Conservation (phyloP, 306 rosid genomes). For the Comarum palustre region DNA sequence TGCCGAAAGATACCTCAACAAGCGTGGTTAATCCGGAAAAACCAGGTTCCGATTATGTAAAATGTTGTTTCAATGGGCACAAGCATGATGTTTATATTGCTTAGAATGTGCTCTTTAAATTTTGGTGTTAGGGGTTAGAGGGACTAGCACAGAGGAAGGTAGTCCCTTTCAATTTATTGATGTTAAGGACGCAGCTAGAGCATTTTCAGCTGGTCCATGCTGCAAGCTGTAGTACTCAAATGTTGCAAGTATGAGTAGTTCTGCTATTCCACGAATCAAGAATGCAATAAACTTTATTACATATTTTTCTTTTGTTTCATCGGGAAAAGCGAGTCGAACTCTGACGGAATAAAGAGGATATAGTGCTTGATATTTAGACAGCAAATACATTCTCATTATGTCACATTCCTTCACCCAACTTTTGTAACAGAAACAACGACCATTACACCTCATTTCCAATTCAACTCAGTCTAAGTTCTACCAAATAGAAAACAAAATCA, state of each 20-base stretch:
- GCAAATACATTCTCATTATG: not conserved
- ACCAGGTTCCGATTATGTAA: not conserved
- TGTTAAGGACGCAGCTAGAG: not conserved
- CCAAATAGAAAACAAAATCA: not conserved
- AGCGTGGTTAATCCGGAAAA: constrained; percentile 30
- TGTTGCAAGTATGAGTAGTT: not conserved
- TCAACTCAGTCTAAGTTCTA: not conserved
- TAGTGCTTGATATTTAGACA: not conserved
- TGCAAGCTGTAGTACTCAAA: not conserved
- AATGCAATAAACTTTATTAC: not conserved
- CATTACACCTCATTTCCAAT: not conserved
- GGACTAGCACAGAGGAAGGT: constrained; percentile 3
- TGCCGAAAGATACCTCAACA: constrained; percentile 82
- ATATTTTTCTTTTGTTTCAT: not conserved
- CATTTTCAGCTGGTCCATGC: not conserved
- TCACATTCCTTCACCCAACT: not conserved
- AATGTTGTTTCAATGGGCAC: not conserved
- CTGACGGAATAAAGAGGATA: not conserved
- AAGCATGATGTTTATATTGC: not conserved
- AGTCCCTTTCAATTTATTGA: not conserved
- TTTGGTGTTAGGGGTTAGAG: constrained; percentile 3
- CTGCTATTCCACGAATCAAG: not conserved
- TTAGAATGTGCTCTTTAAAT: not conserved
- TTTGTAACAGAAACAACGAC: not conserved
- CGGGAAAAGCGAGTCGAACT: not conserved